Evolutionary conservation across 2,329 filamentous ascomycete genomes (phyloP).

Genomic region (Rugonectria rugulosa): DNA sequence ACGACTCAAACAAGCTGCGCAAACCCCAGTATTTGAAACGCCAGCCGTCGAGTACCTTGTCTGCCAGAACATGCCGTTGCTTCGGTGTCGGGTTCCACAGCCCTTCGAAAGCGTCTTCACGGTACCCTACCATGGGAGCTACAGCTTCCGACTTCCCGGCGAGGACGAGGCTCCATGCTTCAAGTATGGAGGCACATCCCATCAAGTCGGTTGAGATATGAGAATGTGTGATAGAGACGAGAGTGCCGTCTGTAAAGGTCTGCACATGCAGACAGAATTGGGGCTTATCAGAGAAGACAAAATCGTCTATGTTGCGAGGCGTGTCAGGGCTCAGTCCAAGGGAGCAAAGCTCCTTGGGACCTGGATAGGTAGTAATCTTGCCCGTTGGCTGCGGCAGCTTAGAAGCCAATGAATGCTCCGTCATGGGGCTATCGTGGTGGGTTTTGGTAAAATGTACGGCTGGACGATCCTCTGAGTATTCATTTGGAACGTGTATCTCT

Average conservation of each 20-base stretch:
- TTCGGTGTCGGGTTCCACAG: neutral
- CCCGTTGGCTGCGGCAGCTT: slow-evolving; percentile 9
- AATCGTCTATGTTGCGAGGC: slow-evolving; percentile 19
- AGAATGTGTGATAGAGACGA: slow-evolving; percentile 17
- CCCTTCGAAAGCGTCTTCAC: slow-evolving; percentile 1
- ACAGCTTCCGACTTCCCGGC: slow-evolving; percentile 11
- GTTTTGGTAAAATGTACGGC: slow-evolving; percentile 15
- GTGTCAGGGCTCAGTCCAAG: slow-evolving; percentile 14
- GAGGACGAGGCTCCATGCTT: slow-evolving; percentile 18
- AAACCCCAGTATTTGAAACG: slow-evolving; percentile 14
- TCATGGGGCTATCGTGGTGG: neutral
- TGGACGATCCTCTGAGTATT: slow-evolving; percentile 3
- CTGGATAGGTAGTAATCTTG: neutral
- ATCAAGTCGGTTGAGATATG: slow-evolving; percentile 21
- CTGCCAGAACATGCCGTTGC: slow-evolving; percentile 5
- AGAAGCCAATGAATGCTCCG: slow-evolving; percentile 14
- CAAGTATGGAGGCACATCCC: slow-evolving; percentile 16
- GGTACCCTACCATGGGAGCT: slow-evolving; percentile 6
- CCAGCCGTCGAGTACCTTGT: slow-evolving; percentile 20
- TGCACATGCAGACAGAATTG: slow-evolving; percentile 23
- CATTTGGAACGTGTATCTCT: slow-evolving; percentile 15
- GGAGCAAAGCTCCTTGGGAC: slow-evolving; percentile 13
- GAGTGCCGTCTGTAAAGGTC: slow-evolving; percentile 21
- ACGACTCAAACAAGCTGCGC: slow-evolving; percentile 13
- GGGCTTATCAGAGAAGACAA: slow-evolving; percentile 4